Evolutionary conservation across 352 stramenopile genomes (phyloP).

Genomic region (Globisporangium carolinianum): DNA sequence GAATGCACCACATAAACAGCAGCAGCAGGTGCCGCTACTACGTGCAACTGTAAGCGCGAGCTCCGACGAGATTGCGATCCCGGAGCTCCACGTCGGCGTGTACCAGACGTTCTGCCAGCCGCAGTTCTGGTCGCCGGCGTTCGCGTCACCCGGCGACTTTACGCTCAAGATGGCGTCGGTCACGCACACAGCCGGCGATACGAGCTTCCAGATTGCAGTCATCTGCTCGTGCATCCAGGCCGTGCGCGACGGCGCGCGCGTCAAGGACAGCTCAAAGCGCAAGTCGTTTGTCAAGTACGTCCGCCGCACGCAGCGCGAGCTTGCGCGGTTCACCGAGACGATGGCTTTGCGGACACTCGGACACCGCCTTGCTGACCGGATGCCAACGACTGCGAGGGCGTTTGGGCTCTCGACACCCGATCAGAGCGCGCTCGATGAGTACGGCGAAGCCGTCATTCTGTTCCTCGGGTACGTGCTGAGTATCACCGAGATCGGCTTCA

Average conservation of each 20-base stretch:
- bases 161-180: constrained; percentile 62
- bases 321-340: constrained; percentile 42
- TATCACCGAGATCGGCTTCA: constrained; percentile 63
- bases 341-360: constrained; percentile 61
- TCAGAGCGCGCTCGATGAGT: constrained; percentile 39
- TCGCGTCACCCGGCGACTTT: constrained; percentile 69
- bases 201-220: constrained; percentile 44
- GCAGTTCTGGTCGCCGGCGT: constrained; percentile 62
- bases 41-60: neutral
- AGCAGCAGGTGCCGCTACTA: neutral
- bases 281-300: constrained; percentile 69
- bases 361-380: constrained; percentile 48
- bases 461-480: constrained; percentile 62
- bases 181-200: constrained; percentile 26
- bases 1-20: constrained; percentile 3
- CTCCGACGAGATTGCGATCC: constrained; percentile 55
- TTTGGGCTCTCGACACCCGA: constrained; percentile 17
- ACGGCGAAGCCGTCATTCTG: constrained; percentile 40
- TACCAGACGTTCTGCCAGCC: constrained; percentile 64
- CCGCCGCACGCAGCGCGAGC: constrained; percentile 41
- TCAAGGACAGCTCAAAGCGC: constrained; percentile 31
- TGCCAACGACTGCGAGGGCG: constrained; percentile 17
- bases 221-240: constrained; percentile 50
- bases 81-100: constrained; percentile 53
- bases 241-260: constrained; percentile 36